A percentile compares a stretch with the other conserved stretches of the same genome.
Conservation (phyloP, 495 filamentous ascomycete species). For the Talaromyces proteolyticus region DNA sequence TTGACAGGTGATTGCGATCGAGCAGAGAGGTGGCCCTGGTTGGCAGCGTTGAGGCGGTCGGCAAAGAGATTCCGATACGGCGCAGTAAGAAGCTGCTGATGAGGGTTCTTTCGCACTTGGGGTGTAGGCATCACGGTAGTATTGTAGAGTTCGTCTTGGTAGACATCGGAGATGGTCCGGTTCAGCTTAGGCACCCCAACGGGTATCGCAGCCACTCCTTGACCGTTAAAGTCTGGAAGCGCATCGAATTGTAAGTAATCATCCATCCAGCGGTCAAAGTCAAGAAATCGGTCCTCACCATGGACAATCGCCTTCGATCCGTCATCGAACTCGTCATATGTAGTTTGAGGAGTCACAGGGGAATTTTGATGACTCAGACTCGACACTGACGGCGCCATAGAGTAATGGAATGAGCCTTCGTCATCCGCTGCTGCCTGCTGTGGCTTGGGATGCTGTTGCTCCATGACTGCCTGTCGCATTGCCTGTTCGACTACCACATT, state of each 20-base stretch:
- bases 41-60: conserved; percentile 72
- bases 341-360: conserved; percentile 51
- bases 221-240: conserved; percentile 37
- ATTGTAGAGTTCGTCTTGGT: conserved; percentile 80
- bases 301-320: conserved; percentile 34
- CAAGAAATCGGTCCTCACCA: conserved; percentile 45
- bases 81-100: conserved; percentile 42
- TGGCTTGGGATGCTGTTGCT: conserved; percentile 35
- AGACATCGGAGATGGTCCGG: conserved; percentile 80
- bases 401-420: conserved; percentile 35
- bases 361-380: conserved; percentile 48
- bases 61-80: conserved; percentile 60
- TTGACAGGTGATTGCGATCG: conserved; percentile 49
- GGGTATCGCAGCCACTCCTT: conserved; percentile 22
- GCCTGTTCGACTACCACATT: conserved; percentile 41
- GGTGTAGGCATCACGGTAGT: conserved; percentile 50
- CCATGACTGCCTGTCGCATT: conserved; percentile 50
- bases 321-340: conserved; percentile 47
- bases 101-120: conserved; percentile 30
- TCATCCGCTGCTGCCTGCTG: conserved; percentile 29
- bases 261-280: conserved; percentile 48
- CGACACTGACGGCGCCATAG: conserved; percentile 48
- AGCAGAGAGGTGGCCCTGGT: conserved; percentile 63
- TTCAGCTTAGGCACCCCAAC: conserved; percentile 69
- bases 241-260: conserved; percentile 54